Conservation (phyloP, 2,329 filamentous ascomycete species). For the Aspergillus aculeatinus region DNA sequence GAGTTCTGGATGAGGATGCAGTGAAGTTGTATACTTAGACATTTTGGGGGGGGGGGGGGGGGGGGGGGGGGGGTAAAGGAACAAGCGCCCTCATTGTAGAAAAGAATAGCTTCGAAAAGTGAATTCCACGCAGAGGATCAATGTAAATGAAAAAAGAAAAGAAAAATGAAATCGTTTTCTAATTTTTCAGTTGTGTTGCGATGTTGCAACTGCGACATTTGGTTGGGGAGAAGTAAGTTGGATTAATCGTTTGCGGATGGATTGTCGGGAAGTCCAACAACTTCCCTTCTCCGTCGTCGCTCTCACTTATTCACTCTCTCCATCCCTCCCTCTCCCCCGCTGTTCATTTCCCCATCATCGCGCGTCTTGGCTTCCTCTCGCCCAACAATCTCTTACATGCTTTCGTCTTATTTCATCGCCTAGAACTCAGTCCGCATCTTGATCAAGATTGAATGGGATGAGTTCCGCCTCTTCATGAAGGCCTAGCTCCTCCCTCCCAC, state of each 20-base stretch:
- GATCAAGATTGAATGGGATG: constrained; percentile 18
- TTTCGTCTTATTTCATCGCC: constrained; percentile 2
- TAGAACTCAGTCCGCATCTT: constrained; percentile 10
- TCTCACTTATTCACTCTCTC: neutral
- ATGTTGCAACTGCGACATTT: neutral
- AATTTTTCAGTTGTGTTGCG: neutral
- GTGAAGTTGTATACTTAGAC: constrained; percentile 50
- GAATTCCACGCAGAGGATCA: neutral
- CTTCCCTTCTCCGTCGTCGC: neutral
- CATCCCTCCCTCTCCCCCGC: constrained; percentile 26
- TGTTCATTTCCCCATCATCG: constrained; percentile 20
- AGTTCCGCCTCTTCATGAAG: constrained; percentile 37
- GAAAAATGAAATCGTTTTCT: neutral
- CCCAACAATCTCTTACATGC: constrained; percentile 5
- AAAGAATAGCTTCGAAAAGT: neutral
- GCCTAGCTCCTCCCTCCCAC: constrained; percentile 28
- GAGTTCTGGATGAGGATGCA: constrained; percentile 61
- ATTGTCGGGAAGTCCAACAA: neutral
- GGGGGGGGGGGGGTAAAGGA: too few species aligned
- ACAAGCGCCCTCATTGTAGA: constrained; percentile 25
- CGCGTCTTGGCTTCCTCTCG: constrained; percentile 25
- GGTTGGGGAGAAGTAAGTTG: neutral
- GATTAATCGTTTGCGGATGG: neutral
- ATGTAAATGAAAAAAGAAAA: neutral
- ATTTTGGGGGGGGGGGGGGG: too few species aligned